Conservation (phyloP, 176 grass and related monocot genomes). For the Musa troglodytarum region DNA sequence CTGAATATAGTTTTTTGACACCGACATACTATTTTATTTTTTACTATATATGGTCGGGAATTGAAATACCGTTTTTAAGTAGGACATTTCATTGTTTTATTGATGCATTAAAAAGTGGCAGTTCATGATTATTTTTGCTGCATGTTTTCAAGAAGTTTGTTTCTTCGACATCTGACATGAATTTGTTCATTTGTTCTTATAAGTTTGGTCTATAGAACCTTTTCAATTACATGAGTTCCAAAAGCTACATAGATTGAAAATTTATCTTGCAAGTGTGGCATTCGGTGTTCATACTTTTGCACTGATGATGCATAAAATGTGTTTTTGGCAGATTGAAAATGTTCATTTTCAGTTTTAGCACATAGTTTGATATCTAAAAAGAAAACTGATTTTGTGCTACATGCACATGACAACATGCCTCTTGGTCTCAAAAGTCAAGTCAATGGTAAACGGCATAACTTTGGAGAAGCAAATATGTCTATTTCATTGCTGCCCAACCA, state of each 20-base stretch:
- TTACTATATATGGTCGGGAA: background rate
- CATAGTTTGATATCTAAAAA: background rate
- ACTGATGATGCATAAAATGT: background rate
- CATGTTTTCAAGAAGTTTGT: background rate
- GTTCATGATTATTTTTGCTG: background rate
- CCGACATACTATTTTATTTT: background rate
- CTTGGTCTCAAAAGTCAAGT: conserved; percentile 12
- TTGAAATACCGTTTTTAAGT: background rate
- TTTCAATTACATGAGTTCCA: background rate
- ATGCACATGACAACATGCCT: conserved; percentile 7
- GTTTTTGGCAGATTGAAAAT: background rate
- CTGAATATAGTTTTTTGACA: background rate
- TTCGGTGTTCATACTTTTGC: background rate
- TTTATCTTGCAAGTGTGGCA: background rate
- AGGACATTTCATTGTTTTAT: background rate
- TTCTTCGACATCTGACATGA: background rate
- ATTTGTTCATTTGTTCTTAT: background rate
- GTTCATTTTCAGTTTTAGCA: background rate
- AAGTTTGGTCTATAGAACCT: background rate
- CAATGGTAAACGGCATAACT: conserved; percentile 11
- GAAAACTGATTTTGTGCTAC: background rate
- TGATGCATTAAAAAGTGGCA: background rate
- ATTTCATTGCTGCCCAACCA: conserved; percentile 3
- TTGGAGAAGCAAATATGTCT: conserved; percentile 9
- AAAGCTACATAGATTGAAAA: background rate